A percentile compares a stretch with the other conserved stretches of the same genome.
Conservation (phyloP, 768 basidiomycete species). For the Pleurotus sapidus region DNA sequence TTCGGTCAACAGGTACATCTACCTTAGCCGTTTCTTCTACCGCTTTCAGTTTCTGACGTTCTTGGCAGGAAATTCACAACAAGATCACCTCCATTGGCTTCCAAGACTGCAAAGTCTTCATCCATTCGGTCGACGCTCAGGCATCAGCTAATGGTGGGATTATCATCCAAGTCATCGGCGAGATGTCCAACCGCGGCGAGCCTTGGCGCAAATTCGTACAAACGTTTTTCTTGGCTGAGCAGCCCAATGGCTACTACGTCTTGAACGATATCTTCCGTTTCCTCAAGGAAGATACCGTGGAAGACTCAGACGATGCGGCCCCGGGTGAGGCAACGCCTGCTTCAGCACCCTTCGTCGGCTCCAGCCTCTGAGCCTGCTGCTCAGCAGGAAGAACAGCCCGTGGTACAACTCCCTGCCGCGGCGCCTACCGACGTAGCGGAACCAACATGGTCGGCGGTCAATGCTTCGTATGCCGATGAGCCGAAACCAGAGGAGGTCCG, state of each 20-base stretch:
- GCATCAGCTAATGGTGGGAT: constrained; percentile 93
- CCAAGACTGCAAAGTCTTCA: constrained; percentile 97
- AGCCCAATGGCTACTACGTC: constrained; percentile 98
- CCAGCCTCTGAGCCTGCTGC: neutral
- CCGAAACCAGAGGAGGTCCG: constrained; percentile 11
- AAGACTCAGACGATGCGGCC: constrained; percentile 47
- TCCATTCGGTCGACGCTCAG: constrained; percentile 97
- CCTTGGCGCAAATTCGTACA: constrained; percentile 99
- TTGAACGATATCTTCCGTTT: constrained; percentile 99
- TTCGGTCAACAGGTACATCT: constrained; percentile 81
- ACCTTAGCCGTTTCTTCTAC: constrained; percentile 18
- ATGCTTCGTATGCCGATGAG: constrained; percentile 26
- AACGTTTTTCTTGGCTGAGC: constrained; percentile 99
- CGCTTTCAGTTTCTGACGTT: neutral
- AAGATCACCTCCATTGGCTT: constrained; percentile 94
- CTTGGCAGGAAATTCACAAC: constrained; percentile 86
- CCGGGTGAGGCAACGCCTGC: constrained; percentile 30
- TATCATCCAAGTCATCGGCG: constrained; percentile 98
- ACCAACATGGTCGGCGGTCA: constrained; percentile 18
- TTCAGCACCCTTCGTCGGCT: constrained; percentile 27
- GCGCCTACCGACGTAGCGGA: constrained; percentile 11
- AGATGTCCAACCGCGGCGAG: constrained; percentile 92
- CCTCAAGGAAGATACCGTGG: constrained; percentile 91
- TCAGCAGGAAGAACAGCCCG: constrained; percentile 2
- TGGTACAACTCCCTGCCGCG: neutral